Evolutionary conservation across 306 rosid species (phyloP), one percentile per base, ranked within the genome.

Genomic region (Acacia crassicarpa): DNA sequence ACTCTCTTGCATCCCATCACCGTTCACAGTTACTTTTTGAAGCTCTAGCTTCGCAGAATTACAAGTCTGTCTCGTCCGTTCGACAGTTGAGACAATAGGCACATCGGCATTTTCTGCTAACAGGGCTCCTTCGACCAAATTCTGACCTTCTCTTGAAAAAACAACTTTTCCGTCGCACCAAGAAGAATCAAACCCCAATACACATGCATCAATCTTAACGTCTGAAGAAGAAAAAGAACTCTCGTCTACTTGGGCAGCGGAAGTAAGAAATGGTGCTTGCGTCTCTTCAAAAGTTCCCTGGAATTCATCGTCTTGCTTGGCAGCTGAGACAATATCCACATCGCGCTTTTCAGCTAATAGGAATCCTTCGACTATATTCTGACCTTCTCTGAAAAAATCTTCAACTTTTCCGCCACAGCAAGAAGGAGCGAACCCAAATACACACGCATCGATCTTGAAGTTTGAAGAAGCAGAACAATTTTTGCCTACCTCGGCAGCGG

Each of bases 1-100:
- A 33, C 32, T 44, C 59, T 72, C 76, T 72, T 72, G 9, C 23
- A 25, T 48, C 6, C 13, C 43, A 72, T 7, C 59, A 53, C 68
- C 33, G 49, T 78, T n/a, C 67, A 17, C 67, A 53, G 38, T 25
- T 46, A 68, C 63, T 65, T 48, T 54, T 19, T 15, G 32, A 45
- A 44, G 58, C 69, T 22, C 81, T 54, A 62, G 79, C 22, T 75
- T 62, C 85, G 40, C 75, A 22, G 44, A 78, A 54, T 46, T 85
- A 59, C 72, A 8, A 33, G 65, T 40, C 15, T 59, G 78, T 20
- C 17, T 70, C 40, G 16, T 45, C 32, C n/a, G 43, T 72, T 65
- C 76, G 0, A 56, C 25, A 58, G n/a, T 54, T 20, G 25, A 20
- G 62, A 54, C 12, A 54, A 54, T 20, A 22, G 5, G 32, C 65